Evolutionary conservation across 2,329 filamentous ascomycete genomes (phyloP).

Genomic region (Alternaria angustiovoidea): DNA sequence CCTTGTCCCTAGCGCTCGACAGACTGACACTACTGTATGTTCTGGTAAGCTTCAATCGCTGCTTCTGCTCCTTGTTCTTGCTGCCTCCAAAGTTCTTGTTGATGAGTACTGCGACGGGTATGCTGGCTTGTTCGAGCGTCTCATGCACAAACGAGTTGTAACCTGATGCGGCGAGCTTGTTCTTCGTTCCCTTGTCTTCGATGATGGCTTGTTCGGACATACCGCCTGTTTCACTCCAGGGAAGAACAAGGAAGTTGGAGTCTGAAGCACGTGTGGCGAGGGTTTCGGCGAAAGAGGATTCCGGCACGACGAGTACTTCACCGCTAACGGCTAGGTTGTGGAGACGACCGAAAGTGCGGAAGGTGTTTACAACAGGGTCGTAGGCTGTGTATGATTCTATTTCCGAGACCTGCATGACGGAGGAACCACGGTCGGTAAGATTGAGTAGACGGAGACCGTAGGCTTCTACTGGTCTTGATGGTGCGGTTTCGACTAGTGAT

Average conservation of each 20-base stretch:
- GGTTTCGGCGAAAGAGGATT: constrained; percentile 79
- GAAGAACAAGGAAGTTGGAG: constrained; percentile 78
- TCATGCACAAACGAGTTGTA: constrained; percentile 79
- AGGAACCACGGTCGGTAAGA: constrained; percentile 89
- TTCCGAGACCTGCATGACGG: constrained; percentile 92
- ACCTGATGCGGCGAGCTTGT: constrained; percentile 66
- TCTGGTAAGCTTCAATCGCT: constrained; percentile 28
- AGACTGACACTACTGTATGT: constrained; percentile 52
- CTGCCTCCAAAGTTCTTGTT: constrained; percentile 71
- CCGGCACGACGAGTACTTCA: constrained; percentile 80
- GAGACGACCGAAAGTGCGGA: constrained; percentile 85
- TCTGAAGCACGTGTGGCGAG: constrained; percentile 68
- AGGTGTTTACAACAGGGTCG: constrained; percentile 90
- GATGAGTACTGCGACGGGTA: constrained; percentile 80
- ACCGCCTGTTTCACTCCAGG: constrained; percentile 86
- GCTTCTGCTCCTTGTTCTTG: constrained; percentile 43
- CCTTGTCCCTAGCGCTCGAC: constrained; percentile 65
- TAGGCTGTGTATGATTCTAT: constrained; percentile 69
- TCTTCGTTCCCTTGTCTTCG: constrained; percentile 59
- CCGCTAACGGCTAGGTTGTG: constrained; percentile 85
- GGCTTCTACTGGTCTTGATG: constrained; percentile 68
- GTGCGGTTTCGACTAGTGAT: constrained; percentile 19
- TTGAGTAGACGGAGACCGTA: constrained; percentile 88
- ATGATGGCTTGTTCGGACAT: constrained; percentile 70
- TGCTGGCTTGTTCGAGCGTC: constrained; percentile 69